These are phyloP conservation scores for Epicoccum nigrum DNA, from an alignment of 2,329 filamentous ascomycete species.

Conservation along the genomic window DNA sequence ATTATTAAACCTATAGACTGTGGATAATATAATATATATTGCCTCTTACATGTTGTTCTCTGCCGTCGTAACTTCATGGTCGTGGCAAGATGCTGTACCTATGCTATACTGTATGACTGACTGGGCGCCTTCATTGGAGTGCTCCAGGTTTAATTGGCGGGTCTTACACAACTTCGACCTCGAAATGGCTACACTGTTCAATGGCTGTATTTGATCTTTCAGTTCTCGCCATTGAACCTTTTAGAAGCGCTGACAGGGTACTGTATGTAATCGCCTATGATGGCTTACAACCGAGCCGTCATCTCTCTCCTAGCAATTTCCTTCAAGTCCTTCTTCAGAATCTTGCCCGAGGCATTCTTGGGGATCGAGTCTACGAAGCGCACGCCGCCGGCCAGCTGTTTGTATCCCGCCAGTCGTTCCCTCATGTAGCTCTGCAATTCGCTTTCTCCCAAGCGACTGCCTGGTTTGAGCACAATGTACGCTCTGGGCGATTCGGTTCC, in stretches of 20 bases:
- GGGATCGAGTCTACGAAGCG: slow-evolving; percentile 39
- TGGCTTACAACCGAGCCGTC: slow-evolving; percentile 26
- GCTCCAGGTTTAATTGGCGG: too few relatives aligned
- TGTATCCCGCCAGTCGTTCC: slow-evolving; percentile 46
- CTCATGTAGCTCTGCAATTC: slow-evolving; percentile 39
- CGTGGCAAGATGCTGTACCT: too few relatives aligned
- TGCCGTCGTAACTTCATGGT: too few relatives aligned
- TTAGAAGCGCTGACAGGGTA: too few relatives aligned
- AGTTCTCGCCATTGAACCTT: too few relatives aligned
- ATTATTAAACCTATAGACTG: not conserved
- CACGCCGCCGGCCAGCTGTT: slow-evolving; percentile 42
- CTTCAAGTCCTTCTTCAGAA: slow-evolving; percentile 39
- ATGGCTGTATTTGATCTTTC: too few relatives aligned
- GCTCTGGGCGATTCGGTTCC: slow-evolving; percentile 53
- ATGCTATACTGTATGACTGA: too few relatives aligned
- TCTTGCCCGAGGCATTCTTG: slow-evolving; percentile 44
- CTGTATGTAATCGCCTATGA: too few relatives aligned
- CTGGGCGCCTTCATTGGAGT: too few relatives aligned
- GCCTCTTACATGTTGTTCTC: not conserved
- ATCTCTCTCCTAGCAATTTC: slow-evolving; percentile 32
- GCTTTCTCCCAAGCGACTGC: slow-evolving; percentile 22
- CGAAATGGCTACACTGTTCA: too few relatives aligned
- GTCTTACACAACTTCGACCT: too few relatives aligned
- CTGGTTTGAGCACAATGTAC: slow-evolving; percentile 51
- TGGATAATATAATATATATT: slow-evolving; percentile 7